Conservation (phyloP, 2,329 filamentous ascomycete species). For the Huntiella abstrusa region DNA sequence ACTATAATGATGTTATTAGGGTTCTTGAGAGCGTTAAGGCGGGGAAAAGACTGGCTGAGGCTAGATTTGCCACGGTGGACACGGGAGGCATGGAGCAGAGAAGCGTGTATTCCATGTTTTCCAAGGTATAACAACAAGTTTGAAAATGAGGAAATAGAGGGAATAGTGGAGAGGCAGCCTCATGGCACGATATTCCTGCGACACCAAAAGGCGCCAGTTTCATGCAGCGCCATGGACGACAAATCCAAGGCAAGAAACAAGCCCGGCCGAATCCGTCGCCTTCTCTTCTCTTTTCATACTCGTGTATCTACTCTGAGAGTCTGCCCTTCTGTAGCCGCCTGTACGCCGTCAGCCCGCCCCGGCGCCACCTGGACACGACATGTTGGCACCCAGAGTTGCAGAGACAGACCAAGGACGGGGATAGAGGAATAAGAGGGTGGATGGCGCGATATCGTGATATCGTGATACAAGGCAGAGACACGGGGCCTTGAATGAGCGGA, state of each 20-base stretch:
- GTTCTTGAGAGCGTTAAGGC: conserved; percentile 66
- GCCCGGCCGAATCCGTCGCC: not conserved
- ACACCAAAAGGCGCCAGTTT: no score
- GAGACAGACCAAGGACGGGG: not conserved
- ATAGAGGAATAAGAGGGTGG: not conserved
- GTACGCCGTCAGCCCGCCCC: not conserved
- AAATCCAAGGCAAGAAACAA: no score
- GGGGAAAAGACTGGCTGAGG: conserved; percentile 56
- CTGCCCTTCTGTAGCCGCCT: not conserved
- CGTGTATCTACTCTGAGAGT: not conserved
- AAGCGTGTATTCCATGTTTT: conserved; percentile 40
- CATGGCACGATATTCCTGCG: no score
- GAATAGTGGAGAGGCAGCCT: no score
- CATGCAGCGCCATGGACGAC: no score
- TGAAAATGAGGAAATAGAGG: no score
- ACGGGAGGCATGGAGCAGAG: conserved; percentile 36
- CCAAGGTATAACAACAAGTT: not conserved
- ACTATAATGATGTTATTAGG: conserved; percentile 26
- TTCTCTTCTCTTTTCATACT: conserved; percentile 1
- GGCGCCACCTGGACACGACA: not conserved
- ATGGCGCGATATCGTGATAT: not conserved
- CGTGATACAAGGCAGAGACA: not conserved
- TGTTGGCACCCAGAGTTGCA: not conserved
- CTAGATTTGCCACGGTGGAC: conserved; percentile 46
- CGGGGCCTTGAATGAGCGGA: not conserved